Evolutionary conservation across 176 grass and related monocot species (phyloP), one percentile per base, ranked within the genome.

Genomic region (Panicum miliaceum): DNA sequence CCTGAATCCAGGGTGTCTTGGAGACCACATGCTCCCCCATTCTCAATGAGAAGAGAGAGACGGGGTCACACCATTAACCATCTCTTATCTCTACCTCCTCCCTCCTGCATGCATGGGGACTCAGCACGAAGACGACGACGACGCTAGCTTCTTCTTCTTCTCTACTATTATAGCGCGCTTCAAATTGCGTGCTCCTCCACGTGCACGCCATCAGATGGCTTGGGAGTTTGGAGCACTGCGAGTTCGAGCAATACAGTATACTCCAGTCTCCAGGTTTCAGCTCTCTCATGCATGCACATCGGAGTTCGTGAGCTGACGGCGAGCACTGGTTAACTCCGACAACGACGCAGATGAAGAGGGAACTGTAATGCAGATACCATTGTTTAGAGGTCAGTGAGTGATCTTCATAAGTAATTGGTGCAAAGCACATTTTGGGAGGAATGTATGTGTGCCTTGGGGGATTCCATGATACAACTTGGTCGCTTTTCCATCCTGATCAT

Each of bases 151-250:
- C 77, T 22, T 57, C 35, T 41, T 32, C 29, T 32, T 2, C 12
- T 10, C 12, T 48, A 48, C 63, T 38, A 12, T 62, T 34, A 66
- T 35, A 15, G 12, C n/a, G 42, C 68, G 7, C 69, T 61, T 76
- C 16, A 90, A 63, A 71, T 46, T 82, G 77, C 34, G 71, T 22
- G 71, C 45, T 76, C 78, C 9, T 82, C 78, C 77, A 82, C 82
- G 34, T 89, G 78, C 83, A 71, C 64, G 54, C 45, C 78, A 77
- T 81, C 46, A 48, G 43, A 78, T 65, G 71, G 78, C 72, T 77
- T 64, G 26, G 13, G 29, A 86, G 73, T 86, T 77, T 72, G 88
- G 72, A 90, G 78, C 78, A 86, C 78, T 90, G 54, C 50, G 45
- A 86, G 83, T 90, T 86, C 58, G 82, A 85, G 70, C 19, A 42